phyloP scores from a whole-genome alignment of 2,329 filamentous ascomycete genomes.

The Aureobasidium sp. region DNA sequence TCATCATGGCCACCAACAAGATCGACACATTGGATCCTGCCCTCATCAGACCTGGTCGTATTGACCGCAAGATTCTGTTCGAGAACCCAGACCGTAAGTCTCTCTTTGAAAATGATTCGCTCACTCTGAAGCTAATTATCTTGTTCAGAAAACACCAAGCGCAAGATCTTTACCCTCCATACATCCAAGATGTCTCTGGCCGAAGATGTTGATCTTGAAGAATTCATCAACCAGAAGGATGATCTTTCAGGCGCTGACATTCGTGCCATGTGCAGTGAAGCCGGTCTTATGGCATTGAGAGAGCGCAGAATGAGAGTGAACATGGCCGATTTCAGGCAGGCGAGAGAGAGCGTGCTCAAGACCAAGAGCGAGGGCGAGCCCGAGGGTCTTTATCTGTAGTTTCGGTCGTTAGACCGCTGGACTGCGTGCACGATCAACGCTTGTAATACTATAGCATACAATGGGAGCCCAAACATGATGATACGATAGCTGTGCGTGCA shows the following conservation, averaged over 20 bases:
- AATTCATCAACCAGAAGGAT: slow-evolving; percentile 98
- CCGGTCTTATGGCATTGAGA: slow-evolving; percentile 85
- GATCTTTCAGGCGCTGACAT: slow-evolving; percentile 96
- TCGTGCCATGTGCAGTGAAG: slow-evolving; percentile 97
- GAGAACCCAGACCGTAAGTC: slow-evolving; percentile 61
- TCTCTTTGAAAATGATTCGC: neutral
- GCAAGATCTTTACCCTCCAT: slow-evolving; percentile 98
- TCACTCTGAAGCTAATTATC: slow-evolving; percentile 32
- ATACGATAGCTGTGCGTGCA: neutral
- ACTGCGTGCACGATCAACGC: slow-evolving; percentile 24
- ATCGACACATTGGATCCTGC: slow-evolving; percentile 96
- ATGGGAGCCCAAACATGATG: slow-evolving; percentile 1
- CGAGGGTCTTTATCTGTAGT: slow-evolving; percentile 95
- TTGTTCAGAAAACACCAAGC: slow-evolving; percentile 72
- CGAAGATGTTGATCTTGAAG: slow-evolving; percentile 94
- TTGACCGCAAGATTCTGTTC: slow-evolving; percentile 91
- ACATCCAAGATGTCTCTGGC: slow-evolving; percentile 98
- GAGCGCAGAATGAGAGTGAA: slow-evolving; percentile 97
- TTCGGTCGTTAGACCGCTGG: slow-evolving; percentile 43
- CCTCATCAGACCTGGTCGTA: slow-evolving; percentile 91
- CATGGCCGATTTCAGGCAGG: slow-evolving; percentile 95
- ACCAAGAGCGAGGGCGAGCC: slow-evolving; percentile 99
- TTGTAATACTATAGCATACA: slow-evolving; percentile 16
- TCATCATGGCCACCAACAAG: slow-evolving; percentile 99
- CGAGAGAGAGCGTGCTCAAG: slow-evolving; percentile 89